A percentile compares a stretch with the other conserved stretches of the same genome.
These are phyloP conservation scores for Pezicula radicicola DNA, from an alignment of 2,329 filamentous ascomycete species.

Conservation along the genomic window DNA sequence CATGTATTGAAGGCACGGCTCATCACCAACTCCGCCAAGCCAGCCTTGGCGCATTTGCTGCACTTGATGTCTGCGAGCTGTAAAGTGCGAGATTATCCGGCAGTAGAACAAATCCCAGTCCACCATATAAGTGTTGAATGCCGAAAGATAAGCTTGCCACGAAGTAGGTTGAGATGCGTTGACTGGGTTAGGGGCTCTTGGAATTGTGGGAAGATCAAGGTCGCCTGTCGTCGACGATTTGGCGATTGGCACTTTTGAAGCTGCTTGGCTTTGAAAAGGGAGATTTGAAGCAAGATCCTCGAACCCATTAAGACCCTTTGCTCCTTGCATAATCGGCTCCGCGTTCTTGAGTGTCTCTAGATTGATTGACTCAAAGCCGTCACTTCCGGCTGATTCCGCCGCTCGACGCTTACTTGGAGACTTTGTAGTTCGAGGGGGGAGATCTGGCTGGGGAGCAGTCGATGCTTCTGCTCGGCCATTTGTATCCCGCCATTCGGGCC, in stretches of 20 bases:
- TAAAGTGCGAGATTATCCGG: conserved; percentile 50
- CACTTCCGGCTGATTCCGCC: conserved; percentile 39
- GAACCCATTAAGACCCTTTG: conserved; percentile 37
- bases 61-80: conserved; percentile 40
- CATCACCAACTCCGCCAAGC: conserved; percentile 39
- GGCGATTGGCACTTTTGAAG: conserved; percentile 34
- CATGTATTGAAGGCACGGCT: conserved; percentile 54
- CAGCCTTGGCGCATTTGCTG: conserved; percentile 16
- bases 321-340: conserved; percentile 47
- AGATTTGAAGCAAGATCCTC: conserved; percentile 50
- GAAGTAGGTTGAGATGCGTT: conserved; percentile 41
- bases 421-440: not conserved
- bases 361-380: conserved; percentile 55
- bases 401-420: not conserved
- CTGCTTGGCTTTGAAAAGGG: conserved; percentile 52
- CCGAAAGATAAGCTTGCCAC: conserved; percentile 48
- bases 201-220: conserved; percentile 25
- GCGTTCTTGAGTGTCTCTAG: conserved; percentile 36
- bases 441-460: not conserved
- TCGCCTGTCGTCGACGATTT: conserved; percentile 41
- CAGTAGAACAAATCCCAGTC: conserved; percentile 46
- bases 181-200: conserved; percentile 40
- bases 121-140: conserved; percentile 49
- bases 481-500: conserved; percentile 47
- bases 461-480: not conserved